These are phyloP conservation scores for Ophiostoma pallidulum DNA, from an alignment of 2,329 filamentous ascomycete species.

Conservation along the genomic window DNA sequence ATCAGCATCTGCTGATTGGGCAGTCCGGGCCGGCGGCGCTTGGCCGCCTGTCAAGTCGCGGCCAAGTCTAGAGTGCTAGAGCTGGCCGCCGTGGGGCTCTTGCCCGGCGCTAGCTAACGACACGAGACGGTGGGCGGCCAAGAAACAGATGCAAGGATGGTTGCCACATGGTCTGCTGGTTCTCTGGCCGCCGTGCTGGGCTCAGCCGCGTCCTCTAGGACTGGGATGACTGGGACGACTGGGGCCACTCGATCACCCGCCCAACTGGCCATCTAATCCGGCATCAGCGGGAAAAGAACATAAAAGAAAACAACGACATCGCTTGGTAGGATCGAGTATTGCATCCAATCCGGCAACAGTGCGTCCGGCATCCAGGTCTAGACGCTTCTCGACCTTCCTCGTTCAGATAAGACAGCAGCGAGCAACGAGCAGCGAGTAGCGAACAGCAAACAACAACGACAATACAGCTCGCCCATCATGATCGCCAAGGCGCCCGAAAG, in stretches of 20 bases:
- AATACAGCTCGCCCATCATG: background rate
- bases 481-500: constrained; percentile 7
- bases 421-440: background rate
- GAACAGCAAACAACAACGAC: background rate
- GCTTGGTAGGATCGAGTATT: background rate
- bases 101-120: background rate
- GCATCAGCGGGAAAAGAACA: background rate
- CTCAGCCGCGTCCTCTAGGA: too few relatives aligned
- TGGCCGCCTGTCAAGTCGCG: too few relatives aligned
- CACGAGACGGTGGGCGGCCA: too few relatives aligned
- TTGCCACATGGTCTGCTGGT: too few relatives aligned
- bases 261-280: background rate
- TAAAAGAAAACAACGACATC: background rate
- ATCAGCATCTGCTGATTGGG: background rate
- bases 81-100: constrained; percentile 3
- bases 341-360: background rate
- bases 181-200: background rate
- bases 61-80: constrained; percentile 7
- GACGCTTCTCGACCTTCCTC: too few relatives aligned
- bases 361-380: background rate
- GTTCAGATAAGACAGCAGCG: background rate
- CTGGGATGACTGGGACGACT: background rate
- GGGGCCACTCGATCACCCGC: too few relatives aligned
- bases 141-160: background rate
- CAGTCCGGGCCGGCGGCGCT: too few relatives aligned